phyloP scores from a whole-genome alignment of 2,329 filamentous ascomycete species.

The Aureobasidium sp. region DNA sequence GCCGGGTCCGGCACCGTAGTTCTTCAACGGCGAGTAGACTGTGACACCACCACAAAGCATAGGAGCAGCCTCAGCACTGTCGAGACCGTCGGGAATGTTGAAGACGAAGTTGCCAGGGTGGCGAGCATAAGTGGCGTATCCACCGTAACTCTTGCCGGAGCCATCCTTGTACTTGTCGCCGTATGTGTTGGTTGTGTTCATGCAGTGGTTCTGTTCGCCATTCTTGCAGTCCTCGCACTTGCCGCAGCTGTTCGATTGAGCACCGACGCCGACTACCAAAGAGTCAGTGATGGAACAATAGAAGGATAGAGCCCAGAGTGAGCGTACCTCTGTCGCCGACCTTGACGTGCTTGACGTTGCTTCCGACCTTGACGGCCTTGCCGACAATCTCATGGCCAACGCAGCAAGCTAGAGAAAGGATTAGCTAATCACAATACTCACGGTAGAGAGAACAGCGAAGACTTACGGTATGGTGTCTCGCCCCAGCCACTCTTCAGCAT shows the following conservation, averaged over 20 bases:
- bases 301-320: not conserved
- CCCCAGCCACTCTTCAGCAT: slow-evolving; percentile 31
- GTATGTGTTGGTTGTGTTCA: slow-evolving; percentile 23
- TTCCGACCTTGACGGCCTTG: slow-evolving; percentile 20
- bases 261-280: slow-evolving; percentile 38
- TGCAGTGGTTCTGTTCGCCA: slow-evolving; percentile 22
- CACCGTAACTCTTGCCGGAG: slow-evolving; percentile 55
- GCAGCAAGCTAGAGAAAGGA: not conserved
- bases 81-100: slow-evolving; percentile 42
- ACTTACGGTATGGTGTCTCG: slow-evolving; percentile 14
- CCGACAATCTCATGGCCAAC: slow-evolving; percentile 21
- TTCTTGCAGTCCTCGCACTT: slow-evolving; percentile 44
- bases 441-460: not conserved
- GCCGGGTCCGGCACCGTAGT: slow-evolving; percentile 57
- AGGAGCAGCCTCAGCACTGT: slow-evolving; percentile 48
- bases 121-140: slow-evolving; percentile 46
- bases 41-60: slow-evolving; percentile 72
- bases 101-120: slow-evolving; percentile 49
- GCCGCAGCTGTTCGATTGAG: slow-evolving; percentile 36
- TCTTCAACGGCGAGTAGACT: slow-evolving; percentile 56
- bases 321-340: slow-evolving; percentile 24
- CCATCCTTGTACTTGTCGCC: slow-evolving; percentile 24
- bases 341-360: slow-evolving; percentile 20
- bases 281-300: not conserved
- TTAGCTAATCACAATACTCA: not conserved